phyloP scores from a whole-genome alignment of 441 rosid species.

The Geranium incanum region DNA sequence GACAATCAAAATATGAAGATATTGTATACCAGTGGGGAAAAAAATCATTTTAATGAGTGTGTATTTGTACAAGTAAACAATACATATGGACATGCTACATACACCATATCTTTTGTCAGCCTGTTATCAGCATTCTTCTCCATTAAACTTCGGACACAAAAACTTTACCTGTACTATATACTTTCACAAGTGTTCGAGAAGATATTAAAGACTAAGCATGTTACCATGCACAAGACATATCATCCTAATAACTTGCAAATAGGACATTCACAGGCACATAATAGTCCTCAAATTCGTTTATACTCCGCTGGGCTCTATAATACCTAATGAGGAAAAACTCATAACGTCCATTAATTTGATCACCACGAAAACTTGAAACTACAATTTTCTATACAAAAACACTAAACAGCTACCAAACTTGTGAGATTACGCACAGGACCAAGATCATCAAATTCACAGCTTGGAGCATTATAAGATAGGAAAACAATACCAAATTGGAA shows the following conservation, averaged over 20 bases:
- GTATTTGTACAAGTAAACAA: not conserved
- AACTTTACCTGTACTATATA: not conserved
- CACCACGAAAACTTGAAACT: not conserved
- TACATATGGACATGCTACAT: not conserved
- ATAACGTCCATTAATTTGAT: not conserved
- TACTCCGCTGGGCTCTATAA: not conserved
- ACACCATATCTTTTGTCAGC: not conserved
- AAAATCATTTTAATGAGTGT: not conserved
- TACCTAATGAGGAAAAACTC: not conserved
- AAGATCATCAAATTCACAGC: not conserved
- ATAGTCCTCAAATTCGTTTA: not conserved
- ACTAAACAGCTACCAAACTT: not conserved
- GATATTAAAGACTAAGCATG: not conserved
- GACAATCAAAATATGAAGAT: constrained; percentile 14
- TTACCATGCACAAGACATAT: not conserved
- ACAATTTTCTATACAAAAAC: not conserved
- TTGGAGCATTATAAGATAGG: not conserved
- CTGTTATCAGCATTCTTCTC: not conserved
- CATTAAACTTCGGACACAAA: not conserved
- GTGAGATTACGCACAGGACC: not conserved
- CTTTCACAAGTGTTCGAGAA: not conserved
- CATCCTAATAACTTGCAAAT: not conserved
- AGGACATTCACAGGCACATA: not conserved
- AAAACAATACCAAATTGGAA: constrained; percentile 24
- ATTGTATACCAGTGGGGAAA: not conserved